Conservation (phyloP, 2,329 filamentous ascomycete genomes). For the Trichophyton simii region DNA sequence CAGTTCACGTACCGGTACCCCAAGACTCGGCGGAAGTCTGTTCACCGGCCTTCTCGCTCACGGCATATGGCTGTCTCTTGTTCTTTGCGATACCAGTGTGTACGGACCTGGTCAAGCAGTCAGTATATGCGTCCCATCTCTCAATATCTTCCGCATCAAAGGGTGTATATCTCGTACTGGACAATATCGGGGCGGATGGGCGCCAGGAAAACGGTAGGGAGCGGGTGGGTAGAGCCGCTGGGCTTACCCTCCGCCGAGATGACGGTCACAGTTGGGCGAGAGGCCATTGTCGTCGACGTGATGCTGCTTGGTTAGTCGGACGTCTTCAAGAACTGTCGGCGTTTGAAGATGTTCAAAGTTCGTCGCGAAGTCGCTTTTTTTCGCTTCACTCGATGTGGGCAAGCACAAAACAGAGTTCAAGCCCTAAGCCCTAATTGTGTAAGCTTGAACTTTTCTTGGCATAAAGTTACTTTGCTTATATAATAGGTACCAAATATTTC, state of each 20-base stretch:
- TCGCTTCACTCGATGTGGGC: constrained; percentile 26
- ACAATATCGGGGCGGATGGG: constrained; percentile 99
- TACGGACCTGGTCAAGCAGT: constrained; percentile 43
- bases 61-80: constrained; percentile 98
- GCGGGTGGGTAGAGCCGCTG: constrained; percentile 76
- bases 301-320: constrained; percentile 20
- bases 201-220: constrained; percentile 92
- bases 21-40: constrained; percentile 99
- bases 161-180: constrained; percentile 51
- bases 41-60: constrained; percentile 99
- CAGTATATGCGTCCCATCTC: not conserved
- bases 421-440: constrained; percentile 27
- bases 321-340: not conserved
- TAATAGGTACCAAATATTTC: not conserved
- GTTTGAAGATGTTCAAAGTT: not conserved
- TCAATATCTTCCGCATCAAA: not conserved
- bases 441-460: not conserved
- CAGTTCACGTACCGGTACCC: constrained; percentile 71
- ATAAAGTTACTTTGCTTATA: not conserved
- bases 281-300: constrained; percentile 59
- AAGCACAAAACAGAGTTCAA: constrained; percentile 17
- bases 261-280: constrained; percentile 94
- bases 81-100: constrained; percentile 99
- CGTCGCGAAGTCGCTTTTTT: constrained; percentile 19
- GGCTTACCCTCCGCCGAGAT: constrained; percentile 90